phyloP scores from a whole-genome alignment of 164 flowering plant species.

The Akebia trifoliata region DNA sequence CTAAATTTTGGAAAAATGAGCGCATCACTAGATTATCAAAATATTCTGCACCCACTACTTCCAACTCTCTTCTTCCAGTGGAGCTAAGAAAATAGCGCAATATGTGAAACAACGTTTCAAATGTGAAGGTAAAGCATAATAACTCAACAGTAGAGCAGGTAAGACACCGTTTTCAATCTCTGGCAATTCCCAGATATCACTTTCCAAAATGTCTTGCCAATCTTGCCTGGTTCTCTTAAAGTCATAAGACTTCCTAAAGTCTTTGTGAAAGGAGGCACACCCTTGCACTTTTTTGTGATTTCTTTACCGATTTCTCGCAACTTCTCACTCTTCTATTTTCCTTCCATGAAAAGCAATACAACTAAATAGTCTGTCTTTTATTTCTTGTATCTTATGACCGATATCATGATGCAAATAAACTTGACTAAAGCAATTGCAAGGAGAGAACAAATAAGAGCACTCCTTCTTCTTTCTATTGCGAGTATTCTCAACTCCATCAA shows the following conservation, averaged over 20 bases:
- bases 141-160: constrained; percentile 19
- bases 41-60: constrained; percentile 21
- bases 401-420: too few relatives aligned
- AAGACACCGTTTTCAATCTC: constrained; percentile 6
- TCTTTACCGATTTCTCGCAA: constrained; percentile 15
- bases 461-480: too few relatives aligned
- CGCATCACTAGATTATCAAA: constrained; percentile 17
- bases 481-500: too few relatives aligned
- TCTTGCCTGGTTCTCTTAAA: constrained; percentile 4
- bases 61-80: neutral
- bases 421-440: too few relatives aligned
- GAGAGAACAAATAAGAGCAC: too few relatives aligned
- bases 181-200: constrained; percentile 15
- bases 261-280: constrained; percentile 15
- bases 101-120: constrained; percentile 27
- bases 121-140: constrained; percentile 17
- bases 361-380: too few relatives aligned
- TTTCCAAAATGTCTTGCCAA: constrained; percentile 7
- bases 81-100: constrained; percentile 19
- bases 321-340: neutral
- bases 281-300: constrained; percentile 19
- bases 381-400: too few relatives aligned
- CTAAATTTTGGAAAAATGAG: constrained; percentile 23
- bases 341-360: constrained; percentile 9
- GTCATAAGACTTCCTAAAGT: constrained; percentile 17